Base-by-base conservation (phyloP, 2,329 filamentous ascomycete genomes). In the Fusarium robinianum region DNA sequence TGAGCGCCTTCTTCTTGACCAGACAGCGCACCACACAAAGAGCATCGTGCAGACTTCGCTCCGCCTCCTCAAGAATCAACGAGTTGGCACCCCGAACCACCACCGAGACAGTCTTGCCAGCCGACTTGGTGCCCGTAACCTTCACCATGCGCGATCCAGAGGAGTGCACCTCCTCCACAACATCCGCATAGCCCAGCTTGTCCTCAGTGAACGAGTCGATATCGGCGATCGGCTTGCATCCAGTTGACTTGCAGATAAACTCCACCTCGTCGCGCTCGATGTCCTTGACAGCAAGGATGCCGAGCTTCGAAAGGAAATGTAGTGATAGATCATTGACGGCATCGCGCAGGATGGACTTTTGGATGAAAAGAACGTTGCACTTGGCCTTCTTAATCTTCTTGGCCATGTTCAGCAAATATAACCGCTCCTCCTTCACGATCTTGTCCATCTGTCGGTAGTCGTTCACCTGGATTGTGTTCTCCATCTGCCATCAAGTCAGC, bases 351-450 rank as follows among this genome's bases (percentile, higher is more conserved):
- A 99, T 99, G 10, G 92, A 97, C 75, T 99, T 99, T 67, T 99
- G 94, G 61, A 99, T 97, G 58, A 99, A 79, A 30, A 97, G 84
- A 29, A 99, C 94, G 64, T 99, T 99, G 76, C 94, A 99, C 78
- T 97, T 99, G 59, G 94, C 91, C 80, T 97, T 99, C 77, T 97
- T 96, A 72, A 99, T 99, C 81, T 97, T 99, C 83, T 99, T 97
- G 67, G 95, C 91, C 83, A 99, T 88, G 78, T 97, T 97, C 46
- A 99, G 81, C 55, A 99, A 83, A 73, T 99, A 99, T 60, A 94
- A 88, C 59, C 94, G 89, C 77, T 99, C 94, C 75, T 99, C 94
- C 76, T 99, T 99, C 61, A 99, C 82, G 58, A 99, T 99, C 81
- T 97, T 99, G 78, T 99, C 94, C 94, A 99, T 99, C 71, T 99